Base-by-base conservation (phyloP, 768 basidiomycete genomes). In the Cystofilobasidium bisporidii region DNA sequence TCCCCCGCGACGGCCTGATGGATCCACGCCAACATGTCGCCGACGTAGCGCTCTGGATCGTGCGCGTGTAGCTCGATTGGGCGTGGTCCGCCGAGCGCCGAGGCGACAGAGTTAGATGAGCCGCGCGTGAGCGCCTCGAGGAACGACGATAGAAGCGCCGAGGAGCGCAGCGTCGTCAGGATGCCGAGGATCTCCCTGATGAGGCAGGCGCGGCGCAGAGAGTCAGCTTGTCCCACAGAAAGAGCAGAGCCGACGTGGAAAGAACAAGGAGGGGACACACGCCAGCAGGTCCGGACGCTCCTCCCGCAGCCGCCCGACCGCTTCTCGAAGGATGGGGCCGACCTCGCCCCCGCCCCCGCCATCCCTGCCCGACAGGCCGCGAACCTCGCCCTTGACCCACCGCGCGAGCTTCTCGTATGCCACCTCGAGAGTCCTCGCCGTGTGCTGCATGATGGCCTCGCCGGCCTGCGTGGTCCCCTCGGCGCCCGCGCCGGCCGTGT, bases 21-120 rank as follows among this genome's bases (percentile, higher is more conserved):
- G 0, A 97, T 86, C 94, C 94, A 97, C 0, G 93, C 94, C 11
- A 98, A 84, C 89, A 98, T 98, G 77, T 98, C 94, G 18, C 96
- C 96, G 18, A 94, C 85, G 75, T 99, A 99, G 38, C 94, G 85
- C 71, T 91, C 82, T 0, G 96, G 94, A 75, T 99, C 96, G 72
- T 99, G 96, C 0, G 96, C 96, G 74, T 99, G 96, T 3, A 99
- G 81, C 75, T 98, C 96, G 70, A 99, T 98, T 0, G 94, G 91
- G 8, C 93, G 83, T 15, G 93, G 90, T 10, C 87, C 79, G 48
- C 88, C 90, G 3, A 32, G 15, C 6, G 28, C 5, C 18, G 41
- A 40, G 4, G 57, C 30, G 47, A 85, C 87, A 1, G 85, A 43
- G 14, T 15, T 15, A 15, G 17, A 88, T 1, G 88, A 89, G 9